Base-by-base conservation (phyloP, 371 early-diverging fungal genomes). In the Syncephalastrum sp. region DNA sequence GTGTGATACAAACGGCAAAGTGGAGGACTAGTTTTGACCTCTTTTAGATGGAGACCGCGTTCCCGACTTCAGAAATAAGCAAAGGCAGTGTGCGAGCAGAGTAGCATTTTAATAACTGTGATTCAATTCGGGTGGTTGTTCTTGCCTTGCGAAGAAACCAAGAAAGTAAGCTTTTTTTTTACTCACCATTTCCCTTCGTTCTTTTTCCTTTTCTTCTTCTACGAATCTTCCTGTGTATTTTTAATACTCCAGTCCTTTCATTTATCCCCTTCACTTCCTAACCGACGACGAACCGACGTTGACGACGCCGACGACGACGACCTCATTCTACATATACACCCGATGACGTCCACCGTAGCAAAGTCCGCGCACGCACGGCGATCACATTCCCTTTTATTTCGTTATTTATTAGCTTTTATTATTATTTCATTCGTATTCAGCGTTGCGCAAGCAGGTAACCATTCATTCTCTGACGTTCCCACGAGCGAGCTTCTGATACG, bases 61-160 rank as follows among this genome's bases (percentile, higher is more conserved):
- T 33, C 38, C 38, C 8, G 38, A 33, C 10, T 33, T 33, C 38
- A 33, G 38, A 33, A 33, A 33, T 33, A 33, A 33, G 38, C 38
- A 33, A 33, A 33, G 38, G 38, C 38, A 33, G 38, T 33, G 38
- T 33, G 14, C 23, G 19, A 48, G 17, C 21, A 19, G 48, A 21
- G 27, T 15, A 48, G 23, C 47, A 47, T 23, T 47, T 51, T 51
- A 51, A 51, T 51, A 29, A 29, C 51, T 51, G 51, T 17, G 51
- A 17, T 51, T 27, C 27, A 51, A 51, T 51, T 25, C 16, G 25
- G 38, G 51, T 19, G 25, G 27, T 25, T 5, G 33, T 19, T 17
- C 12, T 27, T 6, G 25, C 16, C 27, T 15, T 24, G 25, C 27
- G 10, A 33, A 12, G 38, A 33, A 33, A 33, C 38, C 38, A 50